These are phyloP conservation scores for Firmiana major DNA, from an alignment of 345 rosid species.

Conservation along the genomic window DNA sequence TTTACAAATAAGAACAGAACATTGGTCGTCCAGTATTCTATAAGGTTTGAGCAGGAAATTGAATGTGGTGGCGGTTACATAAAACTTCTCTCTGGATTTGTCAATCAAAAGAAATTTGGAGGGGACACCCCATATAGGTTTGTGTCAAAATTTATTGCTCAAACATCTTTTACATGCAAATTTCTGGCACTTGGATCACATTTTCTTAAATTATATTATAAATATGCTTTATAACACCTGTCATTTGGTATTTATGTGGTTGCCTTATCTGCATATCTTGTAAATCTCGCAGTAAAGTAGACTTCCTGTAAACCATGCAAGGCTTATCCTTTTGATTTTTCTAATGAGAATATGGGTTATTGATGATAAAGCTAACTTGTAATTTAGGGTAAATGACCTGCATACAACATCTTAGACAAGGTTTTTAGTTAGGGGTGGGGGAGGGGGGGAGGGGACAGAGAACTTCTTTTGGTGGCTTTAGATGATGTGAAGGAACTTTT, in stretches of 20 bases:
- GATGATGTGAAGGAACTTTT: neutral
- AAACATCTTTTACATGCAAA: neutral
- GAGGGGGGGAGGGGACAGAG: neutral
- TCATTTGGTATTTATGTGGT: neutral
- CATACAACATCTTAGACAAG: neutral
- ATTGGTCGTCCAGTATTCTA: conserved; percentile 77
- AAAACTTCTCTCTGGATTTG: conserved; percentile 84
- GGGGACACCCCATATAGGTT: conserved; percentile 97
- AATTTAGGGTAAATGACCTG: neutral
- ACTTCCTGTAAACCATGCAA: neutral
- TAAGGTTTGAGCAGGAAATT: conserved; percentile 81
- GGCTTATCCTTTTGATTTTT: neutral
- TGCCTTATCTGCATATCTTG: neutral
- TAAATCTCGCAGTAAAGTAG: neutral
- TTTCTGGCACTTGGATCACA: neutral
- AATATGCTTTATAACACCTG: neutral
- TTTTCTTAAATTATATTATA: neutral
- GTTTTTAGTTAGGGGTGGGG: neutral
- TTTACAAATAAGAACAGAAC: conserved; percentile 78
- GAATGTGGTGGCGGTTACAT: conserved; percentile 97
- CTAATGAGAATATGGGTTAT: neutral
- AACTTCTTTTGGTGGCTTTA: neutral
- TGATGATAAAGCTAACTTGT: neutral
- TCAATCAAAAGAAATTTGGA: conserved; percentile 93
- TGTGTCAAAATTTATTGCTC: neutral